Evolutionary conservation across 2,329 filamentous ascomycete species (phyloP), one percentile per base, ranked within the genome.

Genomic region (Colletotrichum orchidophilum): DNA sequence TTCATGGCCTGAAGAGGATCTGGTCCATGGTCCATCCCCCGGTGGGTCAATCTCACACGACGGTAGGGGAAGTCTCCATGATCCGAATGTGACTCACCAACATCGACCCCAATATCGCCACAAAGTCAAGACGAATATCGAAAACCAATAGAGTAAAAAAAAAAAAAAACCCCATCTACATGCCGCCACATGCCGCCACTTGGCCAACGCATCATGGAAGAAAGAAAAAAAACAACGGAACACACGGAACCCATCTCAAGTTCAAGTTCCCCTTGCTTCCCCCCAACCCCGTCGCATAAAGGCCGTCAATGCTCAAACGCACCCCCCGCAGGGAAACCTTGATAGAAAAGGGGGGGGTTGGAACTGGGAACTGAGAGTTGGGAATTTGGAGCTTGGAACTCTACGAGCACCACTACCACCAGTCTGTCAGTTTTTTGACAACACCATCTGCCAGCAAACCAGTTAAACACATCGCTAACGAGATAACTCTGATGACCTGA

Each of bases 231-330:
- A n/a, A n/a, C n/a, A n/a, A n/a, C n/a, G n/a, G n/a, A n/a, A n/a
- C n/a, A n/a, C n/a, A n/a, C n/a, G n/a, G n/a, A n/a, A n/a, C n/a
- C n/a, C n/a, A n/a, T n/a, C n/a, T n/a, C 7, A 9, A 18, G 9
- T 8, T 42, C 39, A 9, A 3, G n/a, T 15, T 42, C 39, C 2
- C 39, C 39, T 42, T 42, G 39, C 39, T 9, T n/a, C 15, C 39
- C 39, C 39, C 39, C 8, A 42, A 15, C 11, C 52, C 63, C 33
- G 21, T 31, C 21, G 63, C 63, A 65, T 65, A 26, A 59, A 27
- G n/a, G 15, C 33, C 61, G 26, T 65, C 63, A 65, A 65, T 65
- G 63, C 53, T n/a, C 21, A 5, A 49, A n/a, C 39, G 2, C 27
- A 31, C 33, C 15, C 12, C 15, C 35, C 18, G 15, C 39, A 42